phyloP scores from a whole-genome alignment of 2,329 filamentous ascomycete species.

The Alternaria burnsii region DNA sequence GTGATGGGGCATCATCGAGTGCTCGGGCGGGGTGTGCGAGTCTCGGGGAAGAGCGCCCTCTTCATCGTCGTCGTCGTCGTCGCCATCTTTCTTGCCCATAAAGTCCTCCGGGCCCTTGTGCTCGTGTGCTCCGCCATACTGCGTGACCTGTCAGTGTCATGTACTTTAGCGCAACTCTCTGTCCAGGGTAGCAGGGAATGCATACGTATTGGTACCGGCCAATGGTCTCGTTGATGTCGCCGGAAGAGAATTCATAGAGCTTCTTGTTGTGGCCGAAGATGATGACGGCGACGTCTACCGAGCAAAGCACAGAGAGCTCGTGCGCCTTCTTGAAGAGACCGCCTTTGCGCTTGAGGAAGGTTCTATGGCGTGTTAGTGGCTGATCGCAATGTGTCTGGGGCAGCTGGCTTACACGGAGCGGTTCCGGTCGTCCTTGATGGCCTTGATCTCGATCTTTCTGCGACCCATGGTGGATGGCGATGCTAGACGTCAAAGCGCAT shows the following conservation, averaged over 20 bases:
- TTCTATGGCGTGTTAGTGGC: slow-evolving; percentile 64
- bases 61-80: slow-evolving; percentile 84
- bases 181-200: slow-evolving; percentile 34
- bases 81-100: slow-evolving; percentile 74
- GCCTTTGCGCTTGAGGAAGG: slow-evolving; percentile 97
- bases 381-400: slow-evolving; percentile 23
- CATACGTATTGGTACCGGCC: slow-evolving; percentile 89
- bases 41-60: slow-evolving; percentile 73
- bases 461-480: slow-evolving; percentile 75
- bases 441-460: slow-evolving; percentile 99
- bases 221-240: slow-evolving; percentile 91
- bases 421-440: slow-evolving; percentile 98
- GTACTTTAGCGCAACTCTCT: slow-evolving; percentile 33
- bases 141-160: slow-evolving; percentile 34
- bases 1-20: slow-evolving; percentile 61
- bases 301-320: slow-evolving; percentile 96
- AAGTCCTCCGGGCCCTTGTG: slow-evolving; percentile 96
- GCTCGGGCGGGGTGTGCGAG: slow-evolving; percentile 70
- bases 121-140: slow-evolving; percentile 94
- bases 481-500: slow-evolving; percentile 42
- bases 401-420: slow-evolving; percentile 82
- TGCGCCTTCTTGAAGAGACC: slow-evolving; percentile 99
- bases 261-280: slow-evolving; percentile 99
- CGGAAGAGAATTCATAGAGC: slow-evolving; percentile 95
- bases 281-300: slow-evolving; percentile 97